phyloP scores from a whole-genome alignment of 345 rosid genomes.

The Dimocarpus longan region DNA sequence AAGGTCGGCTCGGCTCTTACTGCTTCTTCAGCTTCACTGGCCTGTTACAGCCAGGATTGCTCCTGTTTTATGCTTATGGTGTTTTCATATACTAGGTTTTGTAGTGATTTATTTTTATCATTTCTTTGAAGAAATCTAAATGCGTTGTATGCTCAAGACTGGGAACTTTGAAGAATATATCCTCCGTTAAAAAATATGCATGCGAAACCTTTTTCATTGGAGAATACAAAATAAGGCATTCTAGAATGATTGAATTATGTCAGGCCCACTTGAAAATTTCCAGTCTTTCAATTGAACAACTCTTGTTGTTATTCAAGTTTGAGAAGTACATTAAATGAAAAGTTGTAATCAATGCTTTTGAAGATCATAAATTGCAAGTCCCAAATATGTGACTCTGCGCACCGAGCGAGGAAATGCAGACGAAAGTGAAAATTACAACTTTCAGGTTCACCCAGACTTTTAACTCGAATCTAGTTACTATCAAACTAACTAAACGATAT shows the following conservation, averaged over 20 bases:
- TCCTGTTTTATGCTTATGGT: background rate
- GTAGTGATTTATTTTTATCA: background rate
- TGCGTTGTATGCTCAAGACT: background rate
- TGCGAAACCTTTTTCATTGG: too few species aligned
- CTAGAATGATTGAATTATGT: background rate
- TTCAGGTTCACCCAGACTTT: too few species aligned
- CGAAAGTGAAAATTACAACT: too few species aligned
- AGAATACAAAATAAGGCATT: too few species aligned
- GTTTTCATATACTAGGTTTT: background rate
- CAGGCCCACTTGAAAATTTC: background rate
- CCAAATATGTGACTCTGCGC: too few species aligned
- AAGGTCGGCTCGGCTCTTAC: slow-evolving; percentile 10
- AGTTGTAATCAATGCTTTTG: background rate
- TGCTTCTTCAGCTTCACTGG: background rate
- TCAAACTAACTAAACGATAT: too few species aligned
- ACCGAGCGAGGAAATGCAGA: too few species aligned
- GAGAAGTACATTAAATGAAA: background rate
- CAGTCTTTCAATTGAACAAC: background rate
- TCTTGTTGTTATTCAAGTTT: background rate
- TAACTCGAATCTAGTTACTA: too few species aligned
- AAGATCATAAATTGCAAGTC: background rate
- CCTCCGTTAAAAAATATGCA: too few species aligned
- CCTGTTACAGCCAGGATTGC: background rate
- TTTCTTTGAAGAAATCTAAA: too few species aligned
- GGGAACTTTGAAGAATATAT: too few species aligned